Percentiles rank a stretch among this genome's conserved stretches.
These are phyloP conservation scores for Ceratobasidium papillatum DNA, from an alignment of 1,284 basidiomycete species.

Conservation along the genomic window DNA sequence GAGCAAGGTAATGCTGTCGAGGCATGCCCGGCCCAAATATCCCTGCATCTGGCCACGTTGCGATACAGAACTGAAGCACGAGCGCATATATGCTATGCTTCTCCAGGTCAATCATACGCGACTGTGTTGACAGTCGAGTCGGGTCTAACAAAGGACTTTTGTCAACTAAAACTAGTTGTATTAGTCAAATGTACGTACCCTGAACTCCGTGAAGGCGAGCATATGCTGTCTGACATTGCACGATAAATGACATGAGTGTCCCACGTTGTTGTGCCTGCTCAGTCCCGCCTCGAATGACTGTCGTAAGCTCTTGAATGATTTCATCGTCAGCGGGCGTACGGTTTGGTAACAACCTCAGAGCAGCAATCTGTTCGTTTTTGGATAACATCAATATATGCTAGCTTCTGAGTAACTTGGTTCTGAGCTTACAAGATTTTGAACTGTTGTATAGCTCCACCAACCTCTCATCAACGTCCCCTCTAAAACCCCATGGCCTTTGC, in stretches of 20 bases:
- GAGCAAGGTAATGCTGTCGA: slow-evolving; percentile 12
- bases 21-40: slow-evolving; percentile 12
- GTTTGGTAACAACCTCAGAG: not conserved
- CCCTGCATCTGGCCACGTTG: slow-evolving; percentile 17
- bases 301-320: not conserved
- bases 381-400: not conserved
- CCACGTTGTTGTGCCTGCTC: slow-evolving; percentile 22
- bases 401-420: too few species aligned
- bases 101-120: not conserved
- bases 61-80: not conserved
- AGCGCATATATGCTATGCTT: not conserved
- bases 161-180: too few species aligned
- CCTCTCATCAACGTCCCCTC: slow-evolving; percentile 25
- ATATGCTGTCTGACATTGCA: slow-evolving; percentile 21
- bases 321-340: slow-evolving; percentile 3
- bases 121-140: slow-evolving; percentile 15
- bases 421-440: slow-evolving; percentile 5
- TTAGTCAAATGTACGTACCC: not conserved
- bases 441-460: slow-evolving; percentile 2
- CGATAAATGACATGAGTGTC: slow-evolving; percentile 9
- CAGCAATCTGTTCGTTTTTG: not conserved
- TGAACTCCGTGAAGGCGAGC: not conserved
- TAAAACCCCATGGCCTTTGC: not conserved
- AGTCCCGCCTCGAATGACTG: not conserved
- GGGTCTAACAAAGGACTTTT: not conserved